phyloP scores from a whole-genome alignment of 148 eudicot genomes.

The Rhododendron henanense region DNA sequence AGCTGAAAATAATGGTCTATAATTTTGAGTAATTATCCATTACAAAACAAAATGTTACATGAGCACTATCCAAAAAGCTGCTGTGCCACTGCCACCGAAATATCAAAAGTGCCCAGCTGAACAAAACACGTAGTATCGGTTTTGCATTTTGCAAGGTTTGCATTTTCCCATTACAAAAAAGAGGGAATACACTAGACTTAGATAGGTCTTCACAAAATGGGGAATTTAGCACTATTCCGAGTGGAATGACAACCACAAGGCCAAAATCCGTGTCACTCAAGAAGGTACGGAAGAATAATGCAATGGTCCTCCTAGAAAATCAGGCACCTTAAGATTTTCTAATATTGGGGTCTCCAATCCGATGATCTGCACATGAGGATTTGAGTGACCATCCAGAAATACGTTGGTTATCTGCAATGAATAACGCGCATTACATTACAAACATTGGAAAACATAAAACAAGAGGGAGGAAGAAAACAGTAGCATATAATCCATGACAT shows the following conservation, averaged over 20 bases:
- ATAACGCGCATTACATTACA: neutral
- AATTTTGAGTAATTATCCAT: neutral
- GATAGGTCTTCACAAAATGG: neutral
- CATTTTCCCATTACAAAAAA: neutral
- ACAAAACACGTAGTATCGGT: neutral
- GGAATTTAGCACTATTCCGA: neutral
- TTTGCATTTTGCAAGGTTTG: neutral
- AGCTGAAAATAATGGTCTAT: neutral
- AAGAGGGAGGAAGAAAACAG: neutral
- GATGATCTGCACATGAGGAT: constrained; percentile 45
- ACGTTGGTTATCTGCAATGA: constrained; percentile 52
- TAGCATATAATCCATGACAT: neutral
- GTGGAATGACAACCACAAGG: neutral
- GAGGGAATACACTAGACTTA: neutral
- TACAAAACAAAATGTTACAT: neutral
- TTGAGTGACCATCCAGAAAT: constrained; percentile 73
- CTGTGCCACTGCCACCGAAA: neutral
- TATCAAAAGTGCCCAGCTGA: neutral
- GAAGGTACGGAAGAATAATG: constrained; percentile 40
- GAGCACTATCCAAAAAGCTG: neutral
- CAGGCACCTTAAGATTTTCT: constrained; percentile 50
- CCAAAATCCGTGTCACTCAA: constrained; percentile 11
- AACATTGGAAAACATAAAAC: no score
- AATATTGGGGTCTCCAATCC: constrained; percentile 75
- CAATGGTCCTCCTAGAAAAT: constrained; percentile 49